Evolutionary conservation across 192 early-diverging fungal genomes (phyloP), one percentile per base, ranked within the genome.

Genomic region (Gaertneriomyces semiglobifer): DNA sequence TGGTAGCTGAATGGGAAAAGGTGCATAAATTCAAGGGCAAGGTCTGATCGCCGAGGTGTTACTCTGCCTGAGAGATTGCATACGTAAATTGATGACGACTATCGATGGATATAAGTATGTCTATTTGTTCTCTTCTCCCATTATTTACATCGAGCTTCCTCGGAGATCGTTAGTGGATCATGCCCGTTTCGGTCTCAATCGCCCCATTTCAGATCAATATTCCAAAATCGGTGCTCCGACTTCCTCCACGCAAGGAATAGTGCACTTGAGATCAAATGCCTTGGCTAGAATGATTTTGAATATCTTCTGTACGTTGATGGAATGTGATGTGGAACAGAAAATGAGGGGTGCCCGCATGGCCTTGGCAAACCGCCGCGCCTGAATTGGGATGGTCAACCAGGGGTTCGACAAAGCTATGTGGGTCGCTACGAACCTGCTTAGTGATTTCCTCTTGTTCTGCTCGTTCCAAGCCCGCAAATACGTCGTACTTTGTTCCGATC

Each of bases 231-330:
- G 95, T 20, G 88, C 92, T 40, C 95, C 95, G 44, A 90, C 78
- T 66, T 95, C 92, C 39, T 86, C 87, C 46, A 98, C 95, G 71
- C 92, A 89, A 8, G 93, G 92, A 74, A 98, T 92, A 59, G 89
- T 96, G 64, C 93, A 94, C 56, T 89, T 88, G 62, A 98, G 71
- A 74, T 98, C 93, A 76, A 96, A 98, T 7, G 91, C 92, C 71
- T 94, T 94, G 52, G 88, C 85, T 12, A 98, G 70, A 2, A 96
- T 90, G 63, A 98, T 94, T 80, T 98, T 98, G 80, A 96, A 98
- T 56, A 98, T 94, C 70, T 94, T 91, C 82, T 98, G 92, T 41
- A 98, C 91, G 63, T 98, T 98, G 69, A 98, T 98, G 8, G 91
- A 91, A 61, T 92, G 88, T 33, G 93, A 83, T 12, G 93, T 94